These are phyloP conservation scores for Diutina catenulata DNA, from an alignment of 1,139 yeast genomes.

Conservation along the genomic window DNA sequence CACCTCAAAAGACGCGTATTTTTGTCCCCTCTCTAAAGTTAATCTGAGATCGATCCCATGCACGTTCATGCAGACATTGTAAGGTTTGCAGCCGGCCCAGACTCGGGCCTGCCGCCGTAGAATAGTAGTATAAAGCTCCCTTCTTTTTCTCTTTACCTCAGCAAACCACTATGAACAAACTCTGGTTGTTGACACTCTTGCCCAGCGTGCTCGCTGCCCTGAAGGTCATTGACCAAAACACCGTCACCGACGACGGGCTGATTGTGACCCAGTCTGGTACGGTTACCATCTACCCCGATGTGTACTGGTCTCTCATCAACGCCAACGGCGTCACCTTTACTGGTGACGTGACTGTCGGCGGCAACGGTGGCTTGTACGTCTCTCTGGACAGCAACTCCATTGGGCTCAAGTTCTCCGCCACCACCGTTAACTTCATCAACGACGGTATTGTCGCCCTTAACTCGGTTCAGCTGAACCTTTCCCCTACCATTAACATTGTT, in stretches of 20 bases:
- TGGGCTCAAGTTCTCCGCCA: neutral
- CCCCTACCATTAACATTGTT: slow-evolving; percentile 3
- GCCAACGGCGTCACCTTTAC: neutral
- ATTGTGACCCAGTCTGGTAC: neutral
- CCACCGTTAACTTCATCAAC: neutral
- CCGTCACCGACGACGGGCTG: neutral
- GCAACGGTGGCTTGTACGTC: neutral
- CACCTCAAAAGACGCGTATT: no score
- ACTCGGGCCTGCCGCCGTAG: no score
- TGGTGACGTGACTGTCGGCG: slow-evolving; percentile 1
- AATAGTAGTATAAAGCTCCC: no score
- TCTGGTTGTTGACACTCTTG: slow-evolving; percentile 1
- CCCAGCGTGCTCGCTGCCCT: neutral
- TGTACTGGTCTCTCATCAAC: slow-evolving; percentile 1
- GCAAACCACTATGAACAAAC: neutral
- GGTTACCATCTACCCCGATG: neutral
- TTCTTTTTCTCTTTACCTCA: no score
- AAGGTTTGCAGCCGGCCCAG: no score
- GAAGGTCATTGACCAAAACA: neutral
- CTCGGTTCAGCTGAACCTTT: slow-evolving; percentile 2
- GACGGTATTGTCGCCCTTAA: slow-evolving; percentile 2
- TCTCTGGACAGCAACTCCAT: neutral
- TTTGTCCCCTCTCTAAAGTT: no score
- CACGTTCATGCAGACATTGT: no score
- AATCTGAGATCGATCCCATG: no score